These are phyloP conservation scores for Actinomucor elegans DNA, from an alignment of 371 early-diverging fungal species.

Conservation along the genomic window DNA sequence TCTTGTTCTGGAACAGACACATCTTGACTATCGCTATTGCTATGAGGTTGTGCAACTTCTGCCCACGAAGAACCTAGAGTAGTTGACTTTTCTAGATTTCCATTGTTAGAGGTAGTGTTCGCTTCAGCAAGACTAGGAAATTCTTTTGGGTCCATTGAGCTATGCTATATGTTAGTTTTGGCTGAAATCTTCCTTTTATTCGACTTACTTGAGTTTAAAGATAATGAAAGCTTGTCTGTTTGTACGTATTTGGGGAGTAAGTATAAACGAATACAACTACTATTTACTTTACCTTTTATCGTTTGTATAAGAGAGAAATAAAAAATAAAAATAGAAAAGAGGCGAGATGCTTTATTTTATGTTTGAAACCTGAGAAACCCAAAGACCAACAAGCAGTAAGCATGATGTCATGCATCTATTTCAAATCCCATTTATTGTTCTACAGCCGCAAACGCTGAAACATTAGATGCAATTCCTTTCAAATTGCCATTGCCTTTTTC, in stretches of 20 bases:
- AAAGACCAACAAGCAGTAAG: too few relatives aligned
- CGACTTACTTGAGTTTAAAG: too few relatives aligned
- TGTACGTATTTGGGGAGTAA: too few relatives aligned
- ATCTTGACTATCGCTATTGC: not conserved
- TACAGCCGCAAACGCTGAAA: too few relatives aligned
- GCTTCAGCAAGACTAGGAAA: slow-evolving; percentile 27
- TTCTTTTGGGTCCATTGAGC: slow-evolving; percentile 20
- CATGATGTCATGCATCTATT: too few relatives aligned
- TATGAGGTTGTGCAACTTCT: slow-evolving; percentile 21
- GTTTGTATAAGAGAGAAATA: not conserved
- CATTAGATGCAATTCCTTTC: too few relatives aligned
- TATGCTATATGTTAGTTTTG: not conserved
- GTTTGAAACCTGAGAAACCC: not conserved
- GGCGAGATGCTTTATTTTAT: not conserved
- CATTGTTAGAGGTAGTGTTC: not conserved
- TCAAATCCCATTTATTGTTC: too few relatives aligned
- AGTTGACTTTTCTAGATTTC: not conserved
- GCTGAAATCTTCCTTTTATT: too few relatives aligned
- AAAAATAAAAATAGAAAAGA: not conserved
- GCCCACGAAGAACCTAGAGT: slow-evolving; percentile 30
- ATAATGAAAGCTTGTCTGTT: not conserved
- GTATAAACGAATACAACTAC: too few relatives aligned
- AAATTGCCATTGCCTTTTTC: too few relatives aligned
- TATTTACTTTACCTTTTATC: not conserved
- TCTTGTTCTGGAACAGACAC: not conserved